These are phyloP conservation scores for Fusarium euwallaceae DNA, from an alignment of 2,329 filamentous ascomycete genomes.

Conservation along the genomic window DNA sequence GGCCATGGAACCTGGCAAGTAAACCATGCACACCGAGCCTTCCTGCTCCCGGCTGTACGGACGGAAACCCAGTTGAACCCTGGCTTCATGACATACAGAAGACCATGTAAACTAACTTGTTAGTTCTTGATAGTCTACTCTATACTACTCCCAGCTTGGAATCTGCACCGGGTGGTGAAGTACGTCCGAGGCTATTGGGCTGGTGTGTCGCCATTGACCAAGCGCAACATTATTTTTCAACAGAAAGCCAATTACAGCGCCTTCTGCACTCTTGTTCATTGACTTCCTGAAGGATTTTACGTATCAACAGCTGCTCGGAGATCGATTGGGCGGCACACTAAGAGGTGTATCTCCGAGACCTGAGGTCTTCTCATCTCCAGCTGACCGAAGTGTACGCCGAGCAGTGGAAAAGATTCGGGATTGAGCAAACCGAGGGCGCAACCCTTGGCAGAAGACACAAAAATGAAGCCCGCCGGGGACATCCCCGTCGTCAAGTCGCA, in stretches of 20 bases:
- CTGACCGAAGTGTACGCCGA: not conserved
- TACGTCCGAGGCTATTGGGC: not conserved
- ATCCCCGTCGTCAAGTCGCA: not conserved
- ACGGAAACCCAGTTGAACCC: not conserved
- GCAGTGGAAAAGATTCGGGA: not conserved
- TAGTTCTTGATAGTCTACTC: not conserved
- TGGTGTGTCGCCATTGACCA: not conserved
- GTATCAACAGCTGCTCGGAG: not conserved
- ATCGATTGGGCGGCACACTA: not conserved
- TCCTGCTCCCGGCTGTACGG: not conserved
- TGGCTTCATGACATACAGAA: not conserved
- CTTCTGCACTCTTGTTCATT: not conserved
- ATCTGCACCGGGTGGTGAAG: not conserved
- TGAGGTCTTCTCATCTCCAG: not conserved
- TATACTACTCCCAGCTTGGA: not conserved
- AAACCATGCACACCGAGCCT: not conserved
- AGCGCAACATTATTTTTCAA: not conserved
- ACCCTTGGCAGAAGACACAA: not conserved
- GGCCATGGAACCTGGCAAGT: not conserved
- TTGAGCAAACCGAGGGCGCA: not conserved
- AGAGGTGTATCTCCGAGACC: not conserved
- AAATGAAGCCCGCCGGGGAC: not conserved
- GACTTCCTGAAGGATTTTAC: not conserved
- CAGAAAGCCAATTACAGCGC: not conserved
- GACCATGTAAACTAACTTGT: not conserved